These are phyloP conservation scores for Halophytophthora polymorphica DNA, from an alignment of 352 stramenopile species.

Conservation along the genomic window DNA sequence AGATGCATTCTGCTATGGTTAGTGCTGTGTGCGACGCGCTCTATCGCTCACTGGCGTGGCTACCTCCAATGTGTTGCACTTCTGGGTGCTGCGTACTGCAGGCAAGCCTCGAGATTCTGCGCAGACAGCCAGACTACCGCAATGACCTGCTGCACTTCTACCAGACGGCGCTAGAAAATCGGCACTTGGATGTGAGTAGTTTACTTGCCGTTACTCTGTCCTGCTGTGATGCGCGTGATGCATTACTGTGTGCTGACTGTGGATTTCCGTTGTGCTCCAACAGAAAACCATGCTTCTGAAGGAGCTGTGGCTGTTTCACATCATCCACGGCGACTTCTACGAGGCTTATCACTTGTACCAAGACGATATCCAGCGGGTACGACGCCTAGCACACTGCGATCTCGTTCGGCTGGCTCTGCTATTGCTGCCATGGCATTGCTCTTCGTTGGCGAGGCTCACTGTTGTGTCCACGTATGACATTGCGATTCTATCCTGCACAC, in stretches of 20 bases:
- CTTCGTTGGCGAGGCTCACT: conserved; percentile 2
- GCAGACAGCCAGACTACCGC: conserved; percentile 44
- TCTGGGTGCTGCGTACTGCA: conserved; percentile 14
- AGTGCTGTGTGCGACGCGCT: too few species aligned
- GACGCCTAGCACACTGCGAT: too few species aligned
- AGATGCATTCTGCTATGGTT: not conserved
- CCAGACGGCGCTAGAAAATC: conserved; percentile 34
- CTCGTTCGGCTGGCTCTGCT: not conserved
- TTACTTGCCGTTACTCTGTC: not conserved
- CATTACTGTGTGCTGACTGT: conserved; percentile 3
- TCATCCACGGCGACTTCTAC: conserved; percentile 74
- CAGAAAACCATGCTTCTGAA: conserved; percentile 69
- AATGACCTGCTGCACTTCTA: conserved; percentile 61
- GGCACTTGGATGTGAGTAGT: conserved; percentile 46
- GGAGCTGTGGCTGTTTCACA: conserved; percentile 69
- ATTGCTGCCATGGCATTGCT: not conserved
- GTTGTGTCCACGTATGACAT: too few species aligned
- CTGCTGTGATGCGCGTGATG: not conserved
- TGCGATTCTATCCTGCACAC: too few species aligned
- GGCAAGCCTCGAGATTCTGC: conserved; percentile 76
- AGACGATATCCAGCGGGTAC: conserved; percentile 65
- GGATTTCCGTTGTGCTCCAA: not conserved
- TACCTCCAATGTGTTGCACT: not conserved
- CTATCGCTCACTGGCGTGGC: too few species aligned
- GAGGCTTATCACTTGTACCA: conserved; percentile 78